Percentiles rank a stretch among this genome's conserved stretches.
Conservation (phyloP, 768 basidiomycete genomes). For the Termitomyces sp. region DNA sequence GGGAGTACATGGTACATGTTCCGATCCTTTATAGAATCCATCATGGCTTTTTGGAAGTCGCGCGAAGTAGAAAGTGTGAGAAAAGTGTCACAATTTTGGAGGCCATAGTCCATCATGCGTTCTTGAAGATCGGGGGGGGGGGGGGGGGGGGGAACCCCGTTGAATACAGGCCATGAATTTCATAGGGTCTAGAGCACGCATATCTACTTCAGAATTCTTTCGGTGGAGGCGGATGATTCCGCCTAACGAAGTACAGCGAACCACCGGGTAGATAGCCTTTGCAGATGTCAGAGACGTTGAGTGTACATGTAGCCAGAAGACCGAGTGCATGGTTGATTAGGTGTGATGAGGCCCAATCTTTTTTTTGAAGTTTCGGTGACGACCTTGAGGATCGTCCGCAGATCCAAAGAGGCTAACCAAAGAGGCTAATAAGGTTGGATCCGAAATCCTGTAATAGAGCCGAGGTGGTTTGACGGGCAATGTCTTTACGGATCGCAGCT, state of each 20-base stretch:
- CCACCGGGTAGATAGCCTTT: conserved; percentile 39
- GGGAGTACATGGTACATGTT: conserved; percentile 48
- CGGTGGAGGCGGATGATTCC: conserved; percentile 51
- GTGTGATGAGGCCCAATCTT: conserved; percentile 37
- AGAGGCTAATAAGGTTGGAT: conserved; percentile 33
- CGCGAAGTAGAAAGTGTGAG: conserved; percentile 35
- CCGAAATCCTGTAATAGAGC: conserved; percentile 37
- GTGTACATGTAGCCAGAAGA: conserved; percentile 40
- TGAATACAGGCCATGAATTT: conserved; percentile 40
- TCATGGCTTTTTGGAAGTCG: conserved; percentile 54
- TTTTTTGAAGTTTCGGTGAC: conserved; percentile 40
- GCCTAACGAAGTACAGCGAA: conserved; percentile 48
- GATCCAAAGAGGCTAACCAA: conserved; percentile 38
- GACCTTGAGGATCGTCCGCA: conserved; percentile 40
- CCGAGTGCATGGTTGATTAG: conserved; percentile 52
- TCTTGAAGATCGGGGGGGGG: conserved; percentile 47
- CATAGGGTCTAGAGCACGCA: conserved; percentile 44
- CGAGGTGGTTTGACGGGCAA: conserved; percentile 42
- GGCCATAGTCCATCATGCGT: conserved; percentile 47
- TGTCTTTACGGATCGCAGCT: conserved; percentile 41
- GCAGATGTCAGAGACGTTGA: conserved; percentile 44
- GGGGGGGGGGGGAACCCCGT: conserved; percentile 42
- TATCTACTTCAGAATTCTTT: conserved; percentile 40
- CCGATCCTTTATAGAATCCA: conserved; percentile 40
- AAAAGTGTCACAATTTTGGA: conserved; percentile 42